Evolutionary conservation across 257 asterid genomes (phyloP).

Genomic region (Nicotiana obtusifolia): DNA sequence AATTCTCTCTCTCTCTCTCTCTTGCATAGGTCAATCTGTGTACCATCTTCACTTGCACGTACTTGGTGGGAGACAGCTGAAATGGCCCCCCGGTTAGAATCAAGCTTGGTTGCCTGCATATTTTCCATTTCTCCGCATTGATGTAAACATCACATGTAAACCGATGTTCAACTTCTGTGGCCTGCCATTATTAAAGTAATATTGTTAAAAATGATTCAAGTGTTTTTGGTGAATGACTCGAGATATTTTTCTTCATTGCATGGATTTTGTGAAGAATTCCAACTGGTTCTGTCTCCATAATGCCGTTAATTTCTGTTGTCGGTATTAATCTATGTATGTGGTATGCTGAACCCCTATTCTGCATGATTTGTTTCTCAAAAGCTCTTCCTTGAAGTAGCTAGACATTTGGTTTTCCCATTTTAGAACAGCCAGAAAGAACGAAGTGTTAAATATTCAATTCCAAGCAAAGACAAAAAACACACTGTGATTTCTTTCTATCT

Average conservation of each 20-base stretch:
- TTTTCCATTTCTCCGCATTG: background rate
- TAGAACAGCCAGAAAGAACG: background rate
- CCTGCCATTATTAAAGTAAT: background rate
- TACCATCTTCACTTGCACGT: conserved; percentile 97
- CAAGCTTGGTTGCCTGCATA: background rate
- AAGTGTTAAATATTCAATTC: background rate
- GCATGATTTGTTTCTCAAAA: background rate
- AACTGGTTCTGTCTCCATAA: background rate
- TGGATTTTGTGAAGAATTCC: background rate
- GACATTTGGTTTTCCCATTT: background rate
- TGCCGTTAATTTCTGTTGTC: background rate
- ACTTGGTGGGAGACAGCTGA: conserved; percentile 93
- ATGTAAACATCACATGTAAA: background rate
- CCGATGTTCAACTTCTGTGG: background rate
- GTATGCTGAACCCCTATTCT: background rate
- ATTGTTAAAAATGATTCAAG: background rate
- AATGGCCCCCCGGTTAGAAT: conserved; percentile 92
- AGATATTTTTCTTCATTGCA: background rate
- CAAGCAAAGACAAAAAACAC: rapidly evolving
- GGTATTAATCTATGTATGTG: background rate
- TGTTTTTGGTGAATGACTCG: background rate
- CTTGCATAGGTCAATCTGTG: conserved; percentile 78
- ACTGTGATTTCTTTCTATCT: background rate
- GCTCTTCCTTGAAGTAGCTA: background rate
- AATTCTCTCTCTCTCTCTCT: background rate